Base-by-base conservation (phyloP, 2,329 filamentous ascomycete genomes). In the Clathrospora elynae region DNA sequence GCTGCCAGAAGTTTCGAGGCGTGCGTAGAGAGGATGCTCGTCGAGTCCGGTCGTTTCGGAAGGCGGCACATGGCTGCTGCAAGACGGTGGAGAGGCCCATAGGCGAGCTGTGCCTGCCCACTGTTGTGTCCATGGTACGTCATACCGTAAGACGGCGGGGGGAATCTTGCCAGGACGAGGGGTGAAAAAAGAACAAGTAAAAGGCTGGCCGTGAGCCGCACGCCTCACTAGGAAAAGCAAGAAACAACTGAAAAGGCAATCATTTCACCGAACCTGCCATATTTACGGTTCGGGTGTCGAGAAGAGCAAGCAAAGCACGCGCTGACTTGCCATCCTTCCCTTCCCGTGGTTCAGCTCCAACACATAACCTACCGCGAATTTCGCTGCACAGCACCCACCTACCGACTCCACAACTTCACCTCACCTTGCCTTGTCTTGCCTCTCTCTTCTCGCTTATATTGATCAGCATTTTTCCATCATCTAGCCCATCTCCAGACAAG, bases 141-240 rank as follows among this genome's bases (percentile, higher is more conserved):
- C 47, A 51, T 51, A 39, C 35, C 32, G 47, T 35, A 6, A 18
- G 29, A 37, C 34, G 28, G 29, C 38, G 37, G 33, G 34, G 36
- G 36, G 35, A 47, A 40, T 36, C 39, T 33, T 51, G 47, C 47
- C 47, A 51, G 25, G 35, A 41, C 39, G 33, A 20, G 29, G 34
- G 35, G 20, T 26, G 37, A 38, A 26, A 20, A 19, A 35, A 17
- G 16, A 47, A 12, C 43, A 34, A 38, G 35, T 24, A 33, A 18
- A 11, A 24, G 19, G 35, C 35, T 42, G 24, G 38, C 13, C 20
- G 22, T 26, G 23, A 39, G 36, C 35, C 32, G 30, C 42, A 25
- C 31, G 32, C 35, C 33, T 41, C 25, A 26, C 24, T 38, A 49
- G 35, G 32, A 35, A 41, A 52, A 51, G 36, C 54, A 53, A 50